Base-by-base conservation (phyloP, 225 moss, liverwort and hornwort species). In the Marchantia paleacea region DNA sequence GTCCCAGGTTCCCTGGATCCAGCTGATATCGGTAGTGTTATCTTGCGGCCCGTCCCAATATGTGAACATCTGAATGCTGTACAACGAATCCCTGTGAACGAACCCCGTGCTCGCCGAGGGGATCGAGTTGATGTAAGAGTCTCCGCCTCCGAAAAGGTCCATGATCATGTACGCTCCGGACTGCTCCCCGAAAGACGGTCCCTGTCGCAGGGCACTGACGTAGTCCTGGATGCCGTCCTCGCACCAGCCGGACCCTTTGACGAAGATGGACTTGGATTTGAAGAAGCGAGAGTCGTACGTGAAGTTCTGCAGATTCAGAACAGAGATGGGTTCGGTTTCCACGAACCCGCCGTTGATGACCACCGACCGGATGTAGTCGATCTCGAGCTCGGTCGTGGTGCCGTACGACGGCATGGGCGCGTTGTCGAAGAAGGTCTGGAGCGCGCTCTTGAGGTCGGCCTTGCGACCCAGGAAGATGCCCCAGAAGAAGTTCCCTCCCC, bases 231-330 rank as follows among this genome's bases (percentile, higher is more conserved):
- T 80, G 1, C 90, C 87, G 0, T 76, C 52, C 0, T 90, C 89
- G 0, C 89, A 79, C 1, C 90, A 80, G 18, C 90, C 90, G 0
- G 83, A 83, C 1, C 85, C 19, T 0, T 82, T 80, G 48, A 86
- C 86, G 0, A 60, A 89, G 0, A 90, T 83, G 18, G 92, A 90
- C 89, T 92, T 92, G 0, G 87, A 90, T 55, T 92, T 92, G 87
- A 92, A 92, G 6, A 80, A 82, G 0, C 30, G 58, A 0, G 87
- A 85, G 0, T 82, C 80, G 0, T 55, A 52, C 0, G 75, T 61
- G 19, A 69, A 83, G 6, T 72, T 82, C 4, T 82, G 48, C 3
- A 87, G 78, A 12, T 87, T 88, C 4, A 90, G 16, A 0, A 47
- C 26, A 0, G 22, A 84, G 0, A 88, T 88, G 11, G 89, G 73